A percentile compares a stretch with the other conserved stretches of the same genome.
These are phyloP conservation scores for Litsea cubeba DNA, from an alignment of 164 flowering plant species.

Conservation along the genomic window DNA sequence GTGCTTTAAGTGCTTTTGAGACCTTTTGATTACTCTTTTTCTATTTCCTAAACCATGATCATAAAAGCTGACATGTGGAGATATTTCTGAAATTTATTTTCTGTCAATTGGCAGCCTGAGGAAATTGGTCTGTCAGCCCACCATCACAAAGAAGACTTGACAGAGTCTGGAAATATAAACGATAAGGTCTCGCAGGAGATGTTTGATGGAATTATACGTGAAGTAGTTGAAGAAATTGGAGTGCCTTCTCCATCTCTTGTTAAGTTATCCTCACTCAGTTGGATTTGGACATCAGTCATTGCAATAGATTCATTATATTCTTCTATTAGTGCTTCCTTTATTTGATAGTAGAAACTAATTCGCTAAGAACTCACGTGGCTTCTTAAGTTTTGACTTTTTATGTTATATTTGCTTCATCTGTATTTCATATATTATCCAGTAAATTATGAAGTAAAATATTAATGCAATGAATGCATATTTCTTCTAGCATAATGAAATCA, in stretches of 20 bases:
- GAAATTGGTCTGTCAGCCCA: slow-evolving; percentile 64
- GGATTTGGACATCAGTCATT: not conserved
- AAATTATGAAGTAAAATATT: too few species aligned
- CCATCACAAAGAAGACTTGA: slow-evolving; percentile 20
- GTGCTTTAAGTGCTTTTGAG: not conserved
- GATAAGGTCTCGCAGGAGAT: slow-evolving; percentile 72
- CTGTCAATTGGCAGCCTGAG: slow-evolving; percentile 55
- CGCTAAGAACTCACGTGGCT: not conserved
- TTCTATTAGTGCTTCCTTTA: too few species aligned
- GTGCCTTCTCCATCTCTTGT: slow-evolving; percentile 70
- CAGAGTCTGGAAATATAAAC: slow-evolving; percentile 28
- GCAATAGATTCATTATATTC: not conserved
- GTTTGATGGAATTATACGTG: slow-evolving; percentile 93
- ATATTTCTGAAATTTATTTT: not conserved
- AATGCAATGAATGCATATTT: too few species aligned
- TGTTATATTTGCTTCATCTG: too few species aligned
- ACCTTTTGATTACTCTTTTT: not conserved
- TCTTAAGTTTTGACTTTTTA: not conserved
- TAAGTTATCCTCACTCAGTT: slow-evolving; percentile 21
- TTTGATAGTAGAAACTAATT: not conserved
- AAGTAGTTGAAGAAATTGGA: slow-evolving; percentile 98
- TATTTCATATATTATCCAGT: too few species aligned
- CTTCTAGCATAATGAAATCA: too few species aligned
- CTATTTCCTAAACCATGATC: not conserved
- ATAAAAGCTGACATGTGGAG: not conserved